Base-by-base conservation (phyloP, 805 yeast genomes). In the Yarrowia porcina region DNA sequence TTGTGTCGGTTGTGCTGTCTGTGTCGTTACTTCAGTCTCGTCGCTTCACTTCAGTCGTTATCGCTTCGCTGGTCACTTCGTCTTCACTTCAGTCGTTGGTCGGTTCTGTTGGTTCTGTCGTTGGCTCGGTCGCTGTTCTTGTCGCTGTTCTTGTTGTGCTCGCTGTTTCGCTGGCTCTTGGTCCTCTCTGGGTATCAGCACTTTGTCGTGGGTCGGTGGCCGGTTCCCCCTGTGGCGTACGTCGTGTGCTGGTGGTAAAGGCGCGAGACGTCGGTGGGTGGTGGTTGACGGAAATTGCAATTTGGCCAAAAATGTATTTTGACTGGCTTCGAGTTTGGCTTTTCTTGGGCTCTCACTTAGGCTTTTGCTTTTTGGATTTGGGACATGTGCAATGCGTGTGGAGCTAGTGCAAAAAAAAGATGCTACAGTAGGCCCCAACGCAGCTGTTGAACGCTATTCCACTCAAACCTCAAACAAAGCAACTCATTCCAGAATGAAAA, bases 381-480 rank as follows among this genome's bases (percentile, higher is more conserved):
- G 42, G 32, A 49, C 57, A 21, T 49, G 57, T 49, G 57, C 41
- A 49, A 49, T 49, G 57, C 57, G 32, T 33, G 52, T 45, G 52
- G 36, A 45, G 50, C 50, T 45, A 45, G 35, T 27, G 49, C 49
- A 13, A 42, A 27, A 44, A n/a, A 44, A 44, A 44, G 23, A 18
- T 28, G 23, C 50, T 44, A 44, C 36, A 45, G 52, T 45, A 28
- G 27, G 52, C 52, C 52, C 52, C 52, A 45, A 45, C 52, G 36
- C 52, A 45, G 36, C 52, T 45, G 52, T 45, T 45, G 52, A 45
- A 45, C 44, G 44, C 27, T 39, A 20, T 17, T 21, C 4, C 27
- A 12, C 27, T 20, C 27, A 2, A 39, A 21, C 25, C 23, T 36
- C 23, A 36, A 10, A 36, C 21, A 10, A 36, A 10, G 15, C 23